Percentiles rank a stretch among this genome's conserved stretches.
These are phyloP conservation scores for Fusarium virguliforme DNA, from an alignment of 2,329 filamentous ascomycete species.

Conservation along the genomic window DNA sequence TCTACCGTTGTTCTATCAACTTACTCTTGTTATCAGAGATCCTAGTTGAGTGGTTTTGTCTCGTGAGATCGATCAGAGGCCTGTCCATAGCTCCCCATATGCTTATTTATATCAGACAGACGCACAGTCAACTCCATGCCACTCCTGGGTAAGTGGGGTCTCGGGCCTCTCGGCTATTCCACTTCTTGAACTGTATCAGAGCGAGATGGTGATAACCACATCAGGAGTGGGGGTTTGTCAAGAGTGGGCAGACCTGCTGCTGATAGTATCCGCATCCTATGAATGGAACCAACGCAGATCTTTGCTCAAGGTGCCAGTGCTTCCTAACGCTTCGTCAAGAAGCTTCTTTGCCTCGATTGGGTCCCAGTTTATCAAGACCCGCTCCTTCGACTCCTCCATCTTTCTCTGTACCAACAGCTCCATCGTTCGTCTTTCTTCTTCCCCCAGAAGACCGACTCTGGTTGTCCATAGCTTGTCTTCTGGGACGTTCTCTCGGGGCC, in stretches of 20 bases:
- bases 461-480: conserved; percentile 50
- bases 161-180: neutral
- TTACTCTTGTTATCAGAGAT: neutral
- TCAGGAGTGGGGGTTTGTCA: neutral
- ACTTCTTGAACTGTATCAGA: neutral
- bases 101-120: too few species aligned
- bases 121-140: neutral
- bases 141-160: conserved; percentile 5
- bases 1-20: neutral
- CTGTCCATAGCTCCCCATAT: neutral
- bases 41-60: too few species aligned
- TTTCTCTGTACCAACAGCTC: conserved; percentile 54
- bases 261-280: neutral
- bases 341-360: conserved; percentile 37
- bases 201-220: neutral
- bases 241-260: neutral
- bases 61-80: neutral
- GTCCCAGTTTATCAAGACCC: conserved; percentile 52
- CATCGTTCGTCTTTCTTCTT: conserved; percentile 49
- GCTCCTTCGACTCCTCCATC: conserved; percentile 51
- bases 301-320: neutral
- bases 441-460: conserved; percentile 50
- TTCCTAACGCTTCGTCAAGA: neutral
- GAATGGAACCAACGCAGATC: neutral
- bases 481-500: conserved; percentile 27